Conservation (phyloP, 129 eudicot genomes). For the Pseudognaphalium luteoalbum region DNA sequence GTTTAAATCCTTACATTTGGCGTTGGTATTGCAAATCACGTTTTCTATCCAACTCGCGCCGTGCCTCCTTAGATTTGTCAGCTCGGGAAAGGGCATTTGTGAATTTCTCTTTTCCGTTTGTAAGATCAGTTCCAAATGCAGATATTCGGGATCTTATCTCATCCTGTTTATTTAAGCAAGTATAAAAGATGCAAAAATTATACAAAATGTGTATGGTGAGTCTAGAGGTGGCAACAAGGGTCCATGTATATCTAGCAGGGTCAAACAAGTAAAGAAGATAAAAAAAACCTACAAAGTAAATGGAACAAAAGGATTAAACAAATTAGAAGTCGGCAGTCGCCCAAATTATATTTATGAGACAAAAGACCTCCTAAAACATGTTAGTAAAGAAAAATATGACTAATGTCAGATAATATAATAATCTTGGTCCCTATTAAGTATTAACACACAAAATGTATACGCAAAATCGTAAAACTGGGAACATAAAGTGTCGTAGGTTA, state of each 20-base stretch:
- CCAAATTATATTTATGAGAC: too few species aligned
- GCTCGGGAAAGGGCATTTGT: slow-evolving; percentile 46
- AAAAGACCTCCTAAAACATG: too few species aligned
- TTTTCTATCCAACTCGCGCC: slow-evolving; percentile 68
- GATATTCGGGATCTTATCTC: slow-evolving; percentile 64
- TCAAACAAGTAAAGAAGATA: too few species aligned
- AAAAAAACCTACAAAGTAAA: too few species aligned
- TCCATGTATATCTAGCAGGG: too few species aligned
- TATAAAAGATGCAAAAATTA: background rate
- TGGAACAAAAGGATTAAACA: too few species aligned
- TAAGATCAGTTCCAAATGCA: slow-evolving; percentile 59
- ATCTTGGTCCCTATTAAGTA: too few species aligned
- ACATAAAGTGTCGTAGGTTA: too few species aligned
- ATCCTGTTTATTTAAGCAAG: slow-evolving; percentile 45
- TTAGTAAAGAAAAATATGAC: too few species aligned
- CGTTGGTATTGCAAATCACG: slow-evolving; percentile 83
- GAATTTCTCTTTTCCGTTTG: slow-evolving; percentile 59
- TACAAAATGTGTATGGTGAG: background rate
- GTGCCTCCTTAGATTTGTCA: slow-evolving; percentile 50
- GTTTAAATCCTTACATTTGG: slow-evolving; percentile 58
- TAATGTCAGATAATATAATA: too few species aligned
- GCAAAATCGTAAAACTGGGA: background rate
- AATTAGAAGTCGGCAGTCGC: too few species aligned
- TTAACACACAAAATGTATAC: background rate
- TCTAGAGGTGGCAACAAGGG: background rate